phyloP scores from a whole-genome alignment of 768 basidiomycete genomes.

The Suillus clintonianus region DNA sequence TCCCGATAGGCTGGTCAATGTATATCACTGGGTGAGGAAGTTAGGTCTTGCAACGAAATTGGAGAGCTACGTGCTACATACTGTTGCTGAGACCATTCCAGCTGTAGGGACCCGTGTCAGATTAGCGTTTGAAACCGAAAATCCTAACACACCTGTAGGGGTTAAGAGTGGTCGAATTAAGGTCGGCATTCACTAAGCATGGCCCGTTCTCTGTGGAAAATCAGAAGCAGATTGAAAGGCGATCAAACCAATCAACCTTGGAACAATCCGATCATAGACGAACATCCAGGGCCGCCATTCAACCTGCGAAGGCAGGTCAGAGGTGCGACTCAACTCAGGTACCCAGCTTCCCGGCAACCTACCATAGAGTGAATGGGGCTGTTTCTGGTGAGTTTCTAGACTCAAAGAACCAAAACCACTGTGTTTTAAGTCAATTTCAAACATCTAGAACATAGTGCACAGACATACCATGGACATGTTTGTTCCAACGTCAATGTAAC shows the following conservation, averaged over 20 bases:
- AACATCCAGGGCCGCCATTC: constrained; percentile 65
- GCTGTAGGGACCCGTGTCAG: constrained; percentile 27
- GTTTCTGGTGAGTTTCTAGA: constrained; percentile 58
- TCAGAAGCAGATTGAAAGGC: not conserved
- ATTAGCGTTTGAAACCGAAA: not conserved
- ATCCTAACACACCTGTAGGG: constrained; percentile 51
- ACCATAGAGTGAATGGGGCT: constrained; percentile 71
- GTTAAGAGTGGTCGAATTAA: constrained; percentile 54
- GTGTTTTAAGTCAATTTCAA: constrained; percentile 18
- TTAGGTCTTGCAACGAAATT: not conserved
- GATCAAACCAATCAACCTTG: constrained; percentile 42
- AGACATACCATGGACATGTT: constrained; percentile 59
- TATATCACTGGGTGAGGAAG: constrained; percentile 52
- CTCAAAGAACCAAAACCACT: constrained; percentile 83
- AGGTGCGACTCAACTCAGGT: not conserved
- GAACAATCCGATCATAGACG: constrained; percentile 67
- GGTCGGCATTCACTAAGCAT: constrained; percentile 58
- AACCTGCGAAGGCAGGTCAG: constrained; percentile 35
- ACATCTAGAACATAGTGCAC: not conserved
- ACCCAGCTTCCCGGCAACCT: not conserved
- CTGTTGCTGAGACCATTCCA: constrained; percentile 74
- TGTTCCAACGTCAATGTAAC: constrained; percentile 58
- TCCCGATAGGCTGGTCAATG: constrained; percentile 69
- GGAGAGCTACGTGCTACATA: constrained; percentile 29
- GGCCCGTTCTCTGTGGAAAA: constrained; percentile 58